A percentile compares a stretch with the other conserved stretches of the same genome.
These are phyloP conservation scores for Cryptococcus sp. DNA, from an alignment of 1,284 basidiomycete genomes.

Conservation along the genomic window DNA sequence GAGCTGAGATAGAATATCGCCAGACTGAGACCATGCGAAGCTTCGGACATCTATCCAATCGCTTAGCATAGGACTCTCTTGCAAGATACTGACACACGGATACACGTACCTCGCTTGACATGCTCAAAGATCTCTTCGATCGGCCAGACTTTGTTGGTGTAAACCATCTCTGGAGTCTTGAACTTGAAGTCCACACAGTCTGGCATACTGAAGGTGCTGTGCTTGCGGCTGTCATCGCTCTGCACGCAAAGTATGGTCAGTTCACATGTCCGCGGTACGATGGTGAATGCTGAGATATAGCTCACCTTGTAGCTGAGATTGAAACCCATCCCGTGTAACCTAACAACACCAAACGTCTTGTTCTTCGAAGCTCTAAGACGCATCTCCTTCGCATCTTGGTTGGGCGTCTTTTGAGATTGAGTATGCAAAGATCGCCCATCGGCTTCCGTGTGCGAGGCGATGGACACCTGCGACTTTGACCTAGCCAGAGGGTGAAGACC, in stretches of 20 bases:
- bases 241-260: slow-evolving; percentile 2
- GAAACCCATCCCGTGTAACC: slow-evolving; percentile 63
- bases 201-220: slow-evolving; percentile 46
- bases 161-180: slow-evolving; percentile 64
- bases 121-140: slow-evolving; percentile 80
- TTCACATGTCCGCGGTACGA: background rate
- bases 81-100: background rate
- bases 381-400: slow-evolving; percentile 52
- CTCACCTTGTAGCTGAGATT: slow-evolving; percentile 57
- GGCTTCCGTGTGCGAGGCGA: slow-evolving; percentile 11
- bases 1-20: slow-evolving; percentile 49
- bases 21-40: slow-evolving; percentile 52
- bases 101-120: slow-evolving; percentile 71
- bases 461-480: slow-evolving; percentile 26
- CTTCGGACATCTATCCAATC: slow-evolving; percentile 39
- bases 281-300: background rate
- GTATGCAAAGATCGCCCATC: background rate
- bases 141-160: slow-evolving; percentile 83
- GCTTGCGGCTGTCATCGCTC: slow-evolving; percentile 56
- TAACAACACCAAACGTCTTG: slow-evolving; percentile 75
- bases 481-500: slow-evolving; percentile 20
- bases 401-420: background rate
- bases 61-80: background rate
- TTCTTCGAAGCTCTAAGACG: slow-evolving; percentile 54
- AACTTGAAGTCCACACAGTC: slow-evolving; percentile 60